A percentile compares a stretch with the other conserved stretches of the same genome.
phyloP scores from a whole-genome alignment of 2,329 filamentous ascomycete genomes.

The Xylariaceae sp. region DNA sequence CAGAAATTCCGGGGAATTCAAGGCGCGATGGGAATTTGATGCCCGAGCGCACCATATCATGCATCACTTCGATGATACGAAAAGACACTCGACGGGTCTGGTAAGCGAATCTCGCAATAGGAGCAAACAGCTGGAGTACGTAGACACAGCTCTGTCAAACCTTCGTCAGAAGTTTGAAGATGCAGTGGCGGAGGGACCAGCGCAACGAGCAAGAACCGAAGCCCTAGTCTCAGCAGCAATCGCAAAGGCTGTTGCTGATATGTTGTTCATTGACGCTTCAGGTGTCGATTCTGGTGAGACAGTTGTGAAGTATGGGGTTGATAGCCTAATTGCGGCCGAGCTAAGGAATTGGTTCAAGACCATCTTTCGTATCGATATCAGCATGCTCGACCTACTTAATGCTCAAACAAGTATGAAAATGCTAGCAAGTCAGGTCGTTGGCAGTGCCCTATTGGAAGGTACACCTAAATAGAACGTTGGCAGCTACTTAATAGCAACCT shows the following conservation, averaged over 20 bases:
- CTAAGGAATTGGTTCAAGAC: slow-evolving; percentile 16
- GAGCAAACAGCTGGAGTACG: too few relatives aligned
- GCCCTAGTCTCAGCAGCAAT: not conserved
- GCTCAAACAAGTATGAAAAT: too few relatives aligned
- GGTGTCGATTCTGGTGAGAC: slow-evolving; percentile 24
- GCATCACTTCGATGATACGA: too few relatives aligned
- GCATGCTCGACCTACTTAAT: slow-evolving; percentile 15
- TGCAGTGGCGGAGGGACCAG: not conserved
- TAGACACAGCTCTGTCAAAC: too few relatives aligned
- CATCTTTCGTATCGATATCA: slow-evolving; percentile 5
- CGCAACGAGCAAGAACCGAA: not conserved
- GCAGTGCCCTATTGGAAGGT: too few relatives aligned
- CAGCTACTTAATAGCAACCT: too few relatives aligned
- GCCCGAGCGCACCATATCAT: too few relatives aligned
- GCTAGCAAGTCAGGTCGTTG: too few relatives aligned
- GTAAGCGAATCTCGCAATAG: too few relatives aligned
- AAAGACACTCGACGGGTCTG: too few relatives aligned
- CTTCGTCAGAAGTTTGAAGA: not conserved
- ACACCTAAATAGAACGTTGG: too few relatives aligned
- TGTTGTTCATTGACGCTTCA: slow-evolving; percentile 5
- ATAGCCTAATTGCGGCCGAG: slow-evolving; percentile 22
- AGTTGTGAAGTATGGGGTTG: slow-evolving; percentile 12
- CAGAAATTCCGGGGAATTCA: not conserved
- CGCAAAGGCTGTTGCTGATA: not conserved
- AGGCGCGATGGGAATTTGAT: too few relatives aligned